Base-by-base conservation (phyloP, 2,329 filamentous ascomycete species). In the Neurospora crassa region DNA sequence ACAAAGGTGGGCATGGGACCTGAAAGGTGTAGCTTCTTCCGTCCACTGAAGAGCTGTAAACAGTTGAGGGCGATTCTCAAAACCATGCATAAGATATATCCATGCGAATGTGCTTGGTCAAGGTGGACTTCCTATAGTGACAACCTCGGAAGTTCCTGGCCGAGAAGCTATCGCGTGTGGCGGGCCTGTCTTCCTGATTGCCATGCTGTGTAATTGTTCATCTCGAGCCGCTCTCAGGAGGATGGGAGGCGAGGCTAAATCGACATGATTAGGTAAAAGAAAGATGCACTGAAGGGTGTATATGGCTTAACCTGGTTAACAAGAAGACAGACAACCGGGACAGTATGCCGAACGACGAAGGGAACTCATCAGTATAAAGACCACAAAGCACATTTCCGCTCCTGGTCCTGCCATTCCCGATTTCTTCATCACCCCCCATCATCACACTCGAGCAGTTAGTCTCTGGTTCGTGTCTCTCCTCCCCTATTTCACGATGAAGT, bases 171-270 rank as follows among this genome's bases (percentile, higher is more conserved):
- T 72, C 70, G 76, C 74, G 70, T 70, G 68, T 67, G 70, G 72
- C 79, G 79, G 79, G 73, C 79, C 79, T 79, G 71, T 74, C 69
- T 80, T 79, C 79, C 79, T 80, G 75, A 80, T 80, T 79, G 76
- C 76, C 70, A 70, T 69, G 67, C 47, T 67, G n/a, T 43, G 29
- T 70, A 40, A 47, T 74, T 67, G 43, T 67, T 42, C 37, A 69
- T 70, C 69, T 43, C 18, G 29, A 43, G 12, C 16, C 40, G 47
- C 16, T 16, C 53, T 18, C 29, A n/a, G 53, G 24, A 63, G 14
- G 24, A 68, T 45, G 70, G 42, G 16, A n/a, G 59, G 8, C 10
- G 63, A 47, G 59, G 69, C 40, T 10, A 12, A 47, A 68, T 67
- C 68, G 45, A 45, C 53, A 70, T 70, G 67, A 70, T 45, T 70